phyloP scores from a whole-genome alignment of 192 early-diverging fungal genomes.

The Pilobolus umbonatus region DNA sequence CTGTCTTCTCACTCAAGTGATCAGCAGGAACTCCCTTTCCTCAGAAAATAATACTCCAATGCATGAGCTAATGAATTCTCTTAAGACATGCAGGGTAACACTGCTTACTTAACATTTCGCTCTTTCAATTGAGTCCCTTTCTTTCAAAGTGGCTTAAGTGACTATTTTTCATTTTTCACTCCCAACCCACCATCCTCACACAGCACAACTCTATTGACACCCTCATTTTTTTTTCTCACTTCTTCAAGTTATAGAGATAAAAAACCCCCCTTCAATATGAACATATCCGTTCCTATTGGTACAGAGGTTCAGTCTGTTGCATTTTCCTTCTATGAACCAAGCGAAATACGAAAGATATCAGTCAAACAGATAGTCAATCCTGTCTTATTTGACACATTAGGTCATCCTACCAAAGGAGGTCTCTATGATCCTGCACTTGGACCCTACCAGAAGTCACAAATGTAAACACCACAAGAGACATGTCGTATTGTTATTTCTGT shows the following conservation, averaged over 20 bases:
- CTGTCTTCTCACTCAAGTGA: too few species aligned
- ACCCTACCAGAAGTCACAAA: slow-evolving; percentile 76
- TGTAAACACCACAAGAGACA: slow-evolving; percentile 39
- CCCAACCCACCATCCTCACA: too few species aligned
- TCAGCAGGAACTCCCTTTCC: too few species aligned
- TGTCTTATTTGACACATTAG: slow-evolving; percentile 78
- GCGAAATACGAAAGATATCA: slow-evolving; percentile 88
- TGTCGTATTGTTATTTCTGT: not conserved
- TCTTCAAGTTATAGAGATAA: not conserved
- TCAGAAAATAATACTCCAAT: too few species aligned
- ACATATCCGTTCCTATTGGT: slow-evolving; percentile 81
- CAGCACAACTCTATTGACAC: too few species aligned
- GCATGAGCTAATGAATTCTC: too few species aligned
- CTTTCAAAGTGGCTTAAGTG: too few species aligned
- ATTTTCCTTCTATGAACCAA: slow-evolving; percentile 86
- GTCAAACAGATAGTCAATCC: slow-evolving; percentile 94
- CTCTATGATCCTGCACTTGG: slow-evolving; percentile 94
- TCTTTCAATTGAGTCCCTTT: too few species aligned
- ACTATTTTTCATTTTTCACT: too few species aligned
- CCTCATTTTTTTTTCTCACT: not conserved
- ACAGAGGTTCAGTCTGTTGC: slow-evolving; percentile 79
- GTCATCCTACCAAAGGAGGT: slow-evolving; percentile 87
- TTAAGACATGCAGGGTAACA: too few species aligned
- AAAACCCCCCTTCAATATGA: slow-evolving; percentile 47
- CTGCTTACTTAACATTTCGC: too few species aligned